A percentile compares a stretch with the other conserved stretches of the same genome.
Evolutionary conservation across 1,284 basidiomycete species (phyloP).

Genomic region (Ustilago esculenta): DNA sequence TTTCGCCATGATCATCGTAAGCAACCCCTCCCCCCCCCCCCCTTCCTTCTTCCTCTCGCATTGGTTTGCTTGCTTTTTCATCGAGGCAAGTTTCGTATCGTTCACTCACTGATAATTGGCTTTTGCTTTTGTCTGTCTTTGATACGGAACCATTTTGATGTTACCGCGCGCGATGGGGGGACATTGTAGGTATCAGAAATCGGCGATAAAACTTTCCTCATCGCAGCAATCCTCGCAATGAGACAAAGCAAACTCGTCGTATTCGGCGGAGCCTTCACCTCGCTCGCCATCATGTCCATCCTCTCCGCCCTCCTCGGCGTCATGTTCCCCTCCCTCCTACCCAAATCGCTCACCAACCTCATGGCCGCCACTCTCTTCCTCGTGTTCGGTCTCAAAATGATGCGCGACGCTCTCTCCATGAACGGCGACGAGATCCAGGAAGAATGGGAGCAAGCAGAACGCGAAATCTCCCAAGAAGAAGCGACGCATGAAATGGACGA

Average conservation of each 20-base stretch:
- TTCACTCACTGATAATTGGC: too few species aligned
- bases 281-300: constrained; percentile 82
- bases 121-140: too few species aligned
- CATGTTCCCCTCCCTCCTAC: constrained; percentile 60
- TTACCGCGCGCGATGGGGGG: too few species aligned
- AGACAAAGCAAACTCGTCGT: constrained; percentile 86
- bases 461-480: constrained; percentile 79
- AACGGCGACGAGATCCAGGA: constrained; percentile 68
- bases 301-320: constrained; percentile 63
- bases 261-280: constrained; percentile 87
- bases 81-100: too few species aligned
- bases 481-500: constrained; percentile 77
- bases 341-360: constrained; percentile 75
- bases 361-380: constrained; percentile 74
- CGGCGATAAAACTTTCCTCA: constrained; percentile 98
- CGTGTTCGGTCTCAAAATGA: constrained; percentile 60
- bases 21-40: neutral
- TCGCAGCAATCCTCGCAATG: constrained; percentile 95
- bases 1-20: constrained; percentile 52
- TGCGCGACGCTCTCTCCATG: constrained; percentile 55
- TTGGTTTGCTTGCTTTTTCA: too few species aligned
- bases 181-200: constrained; percentile 67
- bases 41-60: neutral
- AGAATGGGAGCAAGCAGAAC: constrained; percentile 78
- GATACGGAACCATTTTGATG: too few species aligned